Percentiles rank a stretch among this genome's conserved stretches.
These are phyloP conservation scores for Orbilia brochopaga DNA, from an alignment of 2,329 filamentous ascomycete species.

Conservation along the genomic window DNA sequence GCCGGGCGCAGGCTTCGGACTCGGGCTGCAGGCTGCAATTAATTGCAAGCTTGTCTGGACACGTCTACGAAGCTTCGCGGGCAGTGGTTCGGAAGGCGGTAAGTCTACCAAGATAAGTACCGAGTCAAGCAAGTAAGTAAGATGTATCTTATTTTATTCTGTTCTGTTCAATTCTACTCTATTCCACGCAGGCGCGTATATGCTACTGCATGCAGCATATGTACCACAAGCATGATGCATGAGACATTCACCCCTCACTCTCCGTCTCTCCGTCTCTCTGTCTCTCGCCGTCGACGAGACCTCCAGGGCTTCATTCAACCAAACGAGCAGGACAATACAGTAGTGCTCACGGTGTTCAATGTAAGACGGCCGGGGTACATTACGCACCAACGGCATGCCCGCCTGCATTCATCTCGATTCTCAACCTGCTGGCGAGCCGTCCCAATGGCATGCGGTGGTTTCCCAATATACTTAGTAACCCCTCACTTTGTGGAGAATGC, in stretches of 20 bases:
- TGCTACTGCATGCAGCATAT: background rate
- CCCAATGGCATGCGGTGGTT: slow-evolving; percentile 5
- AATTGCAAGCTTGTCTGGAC: background rate
- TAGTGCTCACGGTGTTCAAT: no score
- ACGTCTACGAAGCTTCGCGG: slow-evolving; percentile 15
- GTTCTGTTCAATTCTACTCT: background rate
- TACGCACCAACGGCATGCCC: background rate
- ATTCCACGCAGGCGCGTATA: background rate
- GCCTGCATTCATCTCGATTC: slow-evolving; percentile 8
- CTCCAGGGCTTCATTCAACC: no score
- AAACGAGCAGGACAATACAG: no score
- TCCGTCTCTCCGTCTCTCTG: no score
- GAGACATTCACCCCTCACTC: no score
- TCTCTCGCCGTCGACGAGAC: no score
- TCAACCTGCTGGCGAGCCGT: slow-evolving; percentile 41
- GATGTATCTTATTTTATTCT: background rate
- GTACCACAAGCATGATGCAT: background rate
- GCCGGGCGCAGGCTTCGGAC: no score
- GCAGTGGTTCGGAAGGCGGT: no score
- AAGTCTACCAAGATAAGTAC: no score
- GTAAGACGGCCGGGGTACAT: background rate
- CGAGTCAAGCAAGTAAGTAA: background rate
- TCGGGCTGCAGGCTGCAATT: no score
- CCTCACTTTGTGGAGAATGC: background rate
- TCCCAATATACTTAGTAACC: slow-evolving; percentile 7